These are phyloP conservation scores for Pseudogymnoascus sp. DNA, from an alignment of 2,329 filamentous ascomycete species.

Conservation along the genomic window DNA sequence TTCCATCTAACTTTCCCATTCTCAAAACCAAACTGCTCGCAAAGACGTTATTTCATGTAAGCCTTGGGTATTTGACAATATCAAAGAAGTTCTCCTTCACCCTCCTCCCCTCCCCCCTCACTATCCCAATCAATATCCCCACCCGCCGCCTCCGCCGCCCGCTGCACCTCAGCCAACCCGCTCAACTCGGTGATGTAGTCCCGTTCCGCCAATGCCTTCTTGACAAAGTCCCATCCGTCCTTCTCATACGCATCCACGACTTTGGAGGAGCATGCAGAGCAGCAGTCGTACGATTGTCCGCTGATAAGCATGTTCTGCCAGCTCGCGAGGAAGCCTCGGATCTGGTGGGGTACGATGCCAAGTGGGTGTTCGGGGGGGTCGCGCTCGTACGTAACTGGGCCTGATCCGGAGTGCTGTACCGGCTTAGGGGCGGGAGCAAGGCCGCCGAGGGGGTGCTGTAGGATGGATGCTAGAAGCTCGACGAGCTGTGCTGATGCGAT, in stretches of 20 bases:
- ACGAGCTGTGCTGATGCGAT: slow-evolving; percentile 88
- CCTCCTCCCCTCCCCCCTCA: slow-evolving; percentile 41
- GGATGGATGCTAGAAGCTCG: slow-evolving; percentile 75
- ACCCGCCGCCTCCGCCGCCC: slow-evolving; percentile 41
- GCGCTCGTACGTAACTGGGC: slow-evolving; percentile 36
- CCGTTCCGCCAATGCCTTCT: slow-evolving; percentile 62
- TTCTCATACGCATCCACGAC: slow-evolving; percentile 59
- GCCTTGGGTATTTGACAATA: slow-evolving; percentile 7
- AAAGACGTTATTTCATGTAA: slow-evolving; percentile 6
- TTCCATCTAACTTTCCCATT: neutral
- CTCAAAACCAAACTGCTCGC: neutral
- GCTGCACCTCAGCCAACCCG: slow-evolving; percentile 63
- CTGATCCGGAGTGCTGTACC: slow-evolving; percentile 29
- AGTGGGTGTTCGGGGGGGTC: slow-evolving; percentile 52
- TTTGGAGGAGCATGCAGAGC: slow-evolving; percentile 67
- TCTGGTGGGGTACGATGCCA: slow-evolving; percentile 68
- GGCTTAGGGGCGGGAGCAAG: slow-evolving; percentile 47
- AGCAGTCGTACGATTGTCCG: slow-evolving; percentile 69
- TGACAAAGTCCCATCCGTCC: slow-evolving; percentile 69
- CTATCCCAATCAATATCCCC: slow-evolving; percentile 53
- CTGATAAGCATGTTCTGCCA: slow-evolving; percentile 67
- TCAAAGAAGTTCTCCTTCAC: slow-evolving; percentile 32
- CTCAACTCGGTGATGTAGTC: slow-evolving; percentile 72
- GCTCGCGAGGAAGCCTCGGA: slow-evolving; percentile 66
- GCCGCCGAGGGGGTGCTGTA: slow-evolving; percentile 74